Base-by-base conservation (phyloP, 78 protist species). In the Isochrysis galbana region DNA sequence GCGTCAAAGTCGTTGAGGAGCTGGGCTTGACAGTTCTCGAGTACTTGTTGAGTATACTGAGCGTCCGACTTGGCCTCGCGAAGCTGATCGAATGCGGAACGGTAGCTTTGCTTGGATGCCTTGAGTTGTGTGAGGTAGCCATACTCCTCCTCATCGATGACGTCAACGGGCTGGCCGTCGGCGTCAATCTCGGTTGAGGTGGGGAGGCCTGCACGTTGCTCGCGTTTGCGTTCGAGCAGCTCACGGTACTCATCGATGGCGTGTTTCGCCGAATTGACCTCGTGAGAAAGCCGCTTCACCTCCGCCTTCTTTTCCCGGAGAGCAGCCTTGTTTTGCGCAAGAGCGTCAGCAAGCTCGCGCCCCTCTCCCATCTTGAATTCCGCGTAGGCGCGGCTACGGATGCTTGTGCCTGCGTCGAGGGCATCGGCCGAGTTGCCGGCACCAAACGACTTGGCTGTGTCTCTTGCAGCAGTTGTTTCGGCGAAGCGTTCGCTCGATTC, bases 81-180 rank as follows among this genome's bases (percentile, higher is more conserved):
- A 7, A 61, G 74, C 74, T 10, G 19, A 32, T 61, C 74, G 26
- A 61, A 61, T 26, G 74, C 74, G 5, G 4, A 23, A 32, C 74
- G n/a, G 26, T 90, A 90, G 51, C 38, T 38, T 41, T 45, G 3
- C 83, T 92, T 92, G 78, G 3, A 1, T 44, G 23, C 94, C 72
- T 80, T 46, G 47, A 93, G 70, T 42, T 67, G 26, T 29, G 2
- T 48, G 47, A 93, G 51, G 19, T 45, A 21, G 55, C 4, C 69
- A n/a, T 32, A 93, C 92, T 93, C 94, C 69, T 89, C 92, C 74
- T 82, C 94, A 82, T 93, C 94, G 51, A 87, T 87, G 70, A 87
- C 91, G 61, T 87, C 94, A 42, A 22, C 41, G 47, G 0, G 72
- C 55, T 77, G 89, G 69, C 88, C 36, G 25, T 41, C 32, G 39